Percentiles rank a stretch among this genome's conserved stretches.
Conservation (phyloP, 2,329 filamentous ascomycete species). For the Ploettnerulaceae sp. region DNA sequence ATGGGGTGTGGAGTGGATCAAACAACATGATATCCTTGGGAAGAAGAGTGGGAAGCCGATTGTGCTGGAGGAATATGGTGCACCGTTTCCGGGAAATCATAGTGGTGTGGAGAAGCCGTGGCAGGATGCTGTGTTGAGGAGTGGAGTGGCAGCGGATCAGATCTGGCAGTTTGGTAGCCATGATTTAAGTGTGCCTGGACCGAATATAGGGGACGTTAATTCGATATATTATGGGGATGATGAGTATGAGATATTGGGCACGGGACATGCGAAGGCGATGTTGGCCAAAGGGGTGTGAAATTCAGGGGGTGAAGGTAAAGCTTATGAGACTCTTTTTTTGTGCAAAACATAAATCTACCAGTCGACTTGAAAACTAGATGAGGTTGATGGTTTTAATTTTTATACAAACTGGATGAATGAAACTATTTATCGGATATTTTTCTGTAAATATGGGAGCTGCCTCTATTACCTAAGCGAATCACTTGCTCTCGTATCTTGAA, state of each 20-base stretch:
- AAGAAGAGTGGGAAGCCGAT: slow-evolving; percentile 37
- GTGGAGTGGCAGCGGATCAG: slow-evolving; percentile 25
- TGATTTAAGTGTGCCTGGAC: slow-evolving; percentile 17
- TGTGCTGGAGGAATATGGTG: slow-evolving; percentile 38
- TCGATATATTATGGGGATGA: slow-evolving; percentile 24
- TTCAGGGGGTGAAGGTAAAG: no score
- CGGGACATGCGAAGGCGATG: slow-evolving; percentile 24
- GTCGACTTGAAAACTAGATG: no score
- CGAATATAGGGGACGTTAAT: slow-evolving; percentile 23
- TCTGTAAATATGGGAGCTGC: no score
- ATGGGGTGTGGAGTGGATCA: slow-evolving; percentile 45
- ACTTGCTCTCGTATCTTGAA: no score
- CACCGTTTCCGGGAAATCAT: slow-evolving; percentile 25
- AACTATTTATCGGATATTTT: no score
- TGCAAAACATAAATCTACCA: no score
- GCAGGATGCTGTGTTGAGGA: slow-evolving; percentile 24
- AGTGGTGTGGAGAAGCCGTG: slow-evolving; percentile 23
- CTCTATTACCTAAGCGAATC: no score
- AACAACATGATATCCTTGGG: slow-evolving; percentile 40
- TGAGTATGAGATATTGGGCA: slow-evolving; percentile 24
- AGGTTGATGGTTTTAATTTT: no score
- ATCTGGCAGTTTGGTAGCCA: slow-evolving; percentile 29
- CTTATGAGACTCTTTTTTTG: no score
- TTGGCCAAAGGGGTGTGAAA: slow-evolving; percentile 20
- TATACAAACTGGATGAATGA: no score